Conservation (phyloP, 2,329 filamentous ascomycete species). For the Hypoxylon sp. region DNA sequence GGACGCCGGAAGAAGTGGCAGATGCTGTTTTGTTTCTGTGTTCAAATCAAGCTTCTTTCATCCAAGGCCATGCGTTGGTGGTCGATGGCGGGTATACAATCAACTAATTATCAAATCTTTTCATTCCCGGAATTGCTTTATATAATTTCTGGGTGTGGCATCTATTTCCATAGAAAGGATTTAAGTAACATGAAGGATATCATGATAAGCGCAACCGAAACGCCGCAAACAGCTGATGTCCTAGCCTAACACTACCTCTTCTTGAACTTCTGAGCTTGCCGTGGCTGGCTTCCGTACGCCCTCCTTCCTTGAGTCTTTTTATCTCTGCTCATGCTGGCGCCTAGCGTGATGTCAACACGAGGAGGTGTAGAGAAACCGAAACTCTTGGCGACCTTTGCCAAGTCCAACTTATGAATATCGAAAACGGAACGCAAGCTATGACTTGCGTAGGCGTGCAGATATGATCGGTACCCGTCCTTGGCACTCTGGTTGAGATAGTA, state of each 20-base stretch:
- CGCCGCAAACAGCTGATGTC: slow-evolving; percentile 18
- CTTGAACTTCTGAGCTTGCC: slow-evolving; percentile 71
- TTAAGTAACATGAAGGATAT: slow-evolving; percentile 33
- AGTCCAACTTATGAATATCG: slow-evolving; percentile 84
- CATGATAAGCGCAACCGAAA: slow-evolving; percentile 34
- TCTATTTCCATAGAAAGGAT: slow-evolving; percentile 15
- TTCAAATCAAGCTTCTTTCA: slow-evolving; percentile 64
- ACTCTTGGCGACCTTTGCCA: slow-evolving; percentile 86
- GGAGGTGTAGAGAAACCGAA: slow-evolving; percentile 86
- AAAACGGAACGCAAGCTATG: slow-evolving; percentile 88
- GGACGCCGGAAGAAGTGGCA: slow-evolving; percentile 64
- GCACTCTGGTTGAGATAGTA: slow-evolving; percentile 95
- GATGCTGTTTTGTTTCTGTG: slow-evolving; percentile 66
- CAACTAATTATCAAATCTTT: slow-evolving; percentile 50
- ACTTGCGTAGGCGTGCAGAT: slow-evolving; percentile 94
- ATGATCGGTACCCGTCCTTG: slow-evolving; percentile 86
- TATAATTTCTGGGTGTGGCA: slow-evolving; percentile 1
- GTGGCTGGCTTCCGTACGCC: slow-evolving; percentile 84
- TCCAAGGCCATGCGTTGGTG: slow-evolving; percentile 67
- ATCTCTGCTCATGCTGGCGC: slow-evolving; percentile 80
- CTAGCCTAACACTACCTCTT: slow-evolving; percentile 42
- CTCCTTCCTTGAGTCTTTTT: slow-evolving; percentile 77
- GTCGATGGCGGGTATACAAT: slow-evolving; percentile 69
- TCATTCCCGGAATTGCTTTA: slow-evolving; percentile 2
- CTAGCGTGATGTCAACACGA: slow-evolving; percentile 82